Base-by-base conservation (phyloP, 2,329 filamentous ascomycete species). In the Claviceps pazoutovae region DNA sequence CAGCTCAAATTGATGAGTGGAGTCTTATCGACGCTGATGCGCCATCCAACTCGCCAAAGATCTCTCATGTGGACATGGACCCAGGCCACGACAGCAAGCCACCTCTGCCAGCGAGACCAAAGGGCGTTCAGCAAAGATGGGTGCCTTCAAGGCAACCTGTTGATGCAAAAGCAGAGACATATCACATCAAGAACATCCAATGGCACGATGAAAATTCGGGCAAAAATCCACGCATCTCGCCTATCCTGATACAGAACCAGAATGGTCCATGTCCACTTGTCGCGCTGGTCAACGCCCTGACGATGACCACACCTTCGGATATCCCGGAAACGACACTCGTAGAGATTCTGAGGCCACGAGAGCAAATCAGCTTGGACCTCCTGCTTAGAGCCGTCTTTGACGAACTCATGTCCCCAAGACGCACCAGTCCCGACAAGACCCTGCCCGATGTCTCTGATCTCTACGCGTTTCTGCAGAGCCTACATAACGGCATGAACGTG, bases 401-500 rank as follows among this genome's bases (percentile, higher is more conserved):
- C 53, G 91, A 97, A 66, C 78, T 98, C 21, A 91, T 94, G 72
- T 90, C 88, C 2, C 80, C 81, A 8, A 71, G 85, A 50, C 74
- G 85, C 49, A 82, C 79, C 0, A 78, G 79, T 47, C 67, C 71
- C 2, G 79, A 83, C 37, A 76, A 75, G 1, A 71, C 80, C 16
- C 69, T 97, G 23, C 91, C 91, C 0, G 93, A 97, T 63, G 84
- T 97, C 9, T 79, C 83, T 38, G 90, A 95, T 54, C 74, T 98
- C 1, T 95, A 95, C 64, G 75, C 78, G 6, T 98, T 98, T 62
- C 72, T 98, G 2, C 80, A 93, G 52, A 86, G 88, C 45, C 71
- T 98, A 2, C 88, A 96, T 59, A 97, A 90, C 0, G 93, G 93
- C 39, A 95, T 98, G 87, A 98, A 97, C 61, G 91, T 97, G 53